phyloP scores from a whole-genome alignment of 345 rosid species.

The Melaleuca alternifolia region DNA sequence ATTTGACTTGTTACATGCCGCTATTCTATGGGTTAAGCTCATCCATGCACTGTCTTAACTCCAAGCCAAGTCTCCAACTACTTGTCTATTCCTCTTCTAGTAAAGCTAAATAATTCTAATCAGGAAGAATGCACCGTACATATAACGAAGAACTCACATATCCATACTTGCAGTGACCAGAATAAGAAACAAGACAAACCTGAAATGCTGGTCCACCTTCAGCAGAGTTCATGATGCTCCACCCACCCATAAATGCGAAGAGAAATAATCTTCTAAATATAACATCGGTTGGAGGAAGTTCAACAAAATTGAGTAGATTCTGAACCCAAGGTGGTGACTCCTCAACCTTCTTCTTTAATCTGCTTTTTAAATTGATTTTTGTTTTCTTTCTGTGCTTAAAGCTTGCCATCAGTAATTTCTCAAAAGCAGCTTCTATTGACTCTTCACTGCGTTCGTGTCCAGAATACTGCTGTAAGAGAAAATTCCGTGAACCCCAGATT shows the following conservation, averaged over 20 bases:
- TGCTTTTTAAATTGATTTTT: conserved; percentile 74
- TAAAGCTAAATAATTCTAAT: neutral
- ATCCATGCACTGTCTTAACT: neutral
- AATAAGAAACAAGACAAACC: conserved; percentile 35
- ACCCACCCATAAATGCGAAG: conserved; percentile 97
- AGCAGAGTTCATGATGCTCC: conserved; percentile 97
- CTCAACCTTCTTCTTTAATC: conserved; percentile 85
- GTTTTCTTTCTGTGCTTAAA: conserved; percentile 66
- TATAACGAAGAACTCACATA: neutral
- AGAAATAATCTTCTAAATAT: conserved; percentile 88
- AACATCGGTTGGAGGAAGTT: conserved; percentile 72
- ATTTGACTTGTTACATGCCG: neutral
- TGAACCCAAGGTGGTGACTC: conserved; percentile 94
- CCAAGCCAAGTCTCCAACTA: neutral
- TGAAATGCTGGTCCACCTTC: conserved; percentile 99
- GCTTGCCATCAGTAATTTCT: conserved; percentile 82
- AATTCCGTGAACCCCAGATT: conserved; percentile 94
- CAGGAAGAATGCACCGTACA: neutral
- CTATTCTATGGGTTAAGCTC: neutral
- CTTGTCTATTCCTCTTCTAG: neutral
- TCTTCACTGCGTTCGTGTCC: conserved; percentile 94
- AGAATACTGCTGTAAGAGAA: conserved; percentile 72
- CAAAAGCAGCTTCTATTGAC: conserved; percentile 93
- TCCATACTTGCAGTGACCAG: neutral
- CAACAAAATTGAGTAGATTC: conserved; percentile 64